phyloP scores from a whole-genome alignment of 2,329 filamentous ascomycete species.

The Hypoxylon sp. region DNA sequence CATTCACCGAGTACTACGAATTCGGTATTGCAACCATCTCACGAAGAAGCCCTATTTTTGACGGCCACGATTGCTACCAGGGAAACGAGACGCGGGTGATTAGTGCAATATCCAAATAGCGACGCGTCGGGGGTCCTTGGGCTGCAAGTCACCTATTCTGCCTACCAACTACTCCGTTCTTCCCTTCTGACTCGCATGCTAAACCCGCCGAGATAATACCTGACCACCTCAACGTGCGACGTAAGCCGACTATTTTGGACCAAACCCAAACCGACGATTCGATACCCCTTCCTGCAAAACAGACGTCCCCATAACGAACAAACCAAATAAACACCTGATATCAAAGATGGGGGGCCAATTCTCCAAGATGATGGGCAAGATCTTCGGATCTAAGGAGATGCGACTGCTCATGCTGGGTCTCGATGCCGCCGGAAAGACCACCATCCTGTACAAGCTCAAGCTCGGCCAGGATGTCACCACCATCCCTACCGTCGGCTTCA shows the following conservation, averaged over 20 bases:
- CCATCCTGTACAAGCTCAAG: constrained; percentile 99
- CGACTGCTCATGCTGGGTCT: constrained; percentile 97
- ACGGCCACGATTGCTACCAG: constrained; percentile 11
- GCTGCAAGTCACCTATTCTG: constrained; percentile 23
- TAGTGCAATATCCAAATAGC: constrained; percentile 24
- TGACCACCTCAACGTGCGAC: constrained; percentile 8
- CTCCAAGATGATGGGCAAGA: constrained; percentile 97
- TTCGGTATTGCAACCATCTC: constrained; percentile 15
- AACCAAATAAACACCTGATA: constrained; percentile 21
- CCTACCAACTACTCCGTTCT: constrained; percentile 8
- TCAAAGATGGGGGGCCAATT: constrained; percentile 90
- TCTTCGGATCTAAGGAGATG: constrained; percentile 99
- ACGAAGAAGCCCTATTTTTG: constrained; percentile 8
- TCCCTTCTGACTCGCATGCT: constrained; percentile 15
- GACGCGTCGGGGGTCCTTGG: constrained; percentile 24
- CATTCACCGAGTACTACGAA: constrained; percentile 10
- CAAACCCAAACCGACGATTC: constrained; percentile 4
- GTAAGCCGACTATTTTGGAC: constrained; percentile 1
- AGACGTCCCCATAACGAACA: not conserved
- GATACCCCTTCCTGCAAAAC: not conserved
- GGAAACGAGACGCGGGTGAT: constrained; percentile 11
- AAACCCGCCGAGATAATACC: constrained; percentile 24
- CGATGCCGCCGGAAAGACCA: constrained; percentile 98
- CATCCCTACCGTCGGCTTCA: constrained; percentile 98
- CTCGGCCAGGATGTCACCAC: constrained; percentile 98